A percentile compares a stretch with the other conserved stretches of the same genome.
These are phyloP conservation scores for Macadamia integrifolia DNA, from an alignment of 164 flowering plant species.

Conservation along the genomic window DNA sequence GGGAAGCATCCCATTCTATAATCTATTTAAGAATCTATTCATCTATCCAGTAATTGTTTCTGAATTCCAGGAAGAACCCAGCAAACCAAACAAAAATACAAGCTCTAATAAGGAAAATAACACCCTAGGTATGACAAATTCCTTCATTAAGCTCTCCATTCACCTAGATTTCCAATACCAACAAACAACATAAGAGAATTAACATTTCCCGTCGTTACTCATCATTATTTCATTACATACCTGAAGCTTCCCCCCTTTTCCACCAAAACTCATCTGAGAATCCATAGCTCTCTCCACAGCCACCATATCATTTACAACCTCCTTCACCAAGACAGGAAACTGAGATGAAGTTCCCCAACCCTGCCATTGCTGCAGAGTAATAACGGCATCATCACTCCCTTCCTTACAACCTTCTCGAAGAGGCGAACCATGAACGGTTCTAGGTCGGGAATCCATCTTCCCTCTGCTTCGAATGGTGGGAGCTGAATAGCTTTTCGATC, in stretches of 20 bases:
- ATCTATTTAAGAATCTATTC: background rate
- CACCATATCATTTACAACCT: constrained; percentile 58
- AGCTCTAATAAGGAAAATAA: background rate
- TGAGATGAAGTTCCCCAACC: constrained; percentile 76
- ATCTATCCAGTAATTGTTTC: background rate
- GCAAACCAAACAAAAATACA: background rate
- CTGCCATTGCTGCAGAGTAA: constrained; percentile 65
- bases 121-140: background rate
- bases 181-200: background rate
- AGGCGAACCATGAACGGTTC: background rate
- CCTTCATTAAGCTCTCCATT: background rate
- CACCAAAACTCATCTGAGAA: constrained; percentile 69
- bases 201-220: background rate
- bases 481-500: constrained; percentile 16
- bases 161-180: background rate
- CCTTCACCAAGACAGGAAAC: constrained; percentile 53
- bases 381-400: constrained; percentile 4
- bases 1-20: background rate
- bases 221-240: constrained; percentile 21
- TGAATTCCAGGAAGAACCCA: background rate
- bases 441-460: constrained; percentile 3
- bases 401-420: constrained; percentile 1
- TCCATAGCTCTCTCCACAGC: constrained; percentile 49
- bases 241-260: constrained; percentile 71
- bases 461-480: constrained; percentile 4